phyloP scores from a whole-genome alignment of 345 rosid species.

The Eucalyptus tenuipes region DNA sequence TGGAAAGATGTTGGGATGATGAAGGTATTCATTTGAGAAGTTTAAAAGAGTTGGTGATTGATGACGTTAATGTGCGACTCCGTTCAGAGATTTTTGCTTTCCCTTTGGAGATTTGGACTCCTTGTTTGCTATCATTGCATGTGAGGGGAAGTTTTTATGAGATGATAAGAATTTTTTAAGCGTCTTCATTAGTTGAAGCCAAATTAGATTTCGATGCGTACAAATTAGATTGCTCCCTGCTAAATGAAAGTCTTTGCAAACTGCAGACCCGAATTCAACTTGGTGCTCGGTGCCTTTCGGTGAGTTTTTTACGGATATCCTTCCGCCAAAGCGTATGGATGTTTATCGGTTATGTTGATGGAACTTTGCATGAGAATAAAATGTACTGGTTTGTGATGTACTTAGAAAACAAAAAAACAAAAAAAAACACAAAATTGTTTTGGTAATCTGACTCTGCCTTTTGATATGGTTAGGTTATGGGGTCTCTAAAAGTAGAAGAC shows the following conservation, averaged over 20 bases:
- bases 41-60: not conserved
- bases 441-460: not conserved
- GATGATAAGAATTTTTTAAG: too few relatives aligned
- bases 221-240: not conserved
- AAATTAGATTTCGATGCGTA: not conserved
- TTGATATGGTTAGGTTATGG: not conserved
- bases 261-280: not conserved
- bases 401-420: too few relatives aligned
- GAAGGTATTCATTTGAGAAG: not conserved
- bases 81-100: too few relatives aligned
- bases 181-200: not conserved
- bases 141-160: not conserved
- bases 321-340: not conserved
- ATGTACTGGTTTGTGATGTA: too few relatives aligned
- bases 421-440: too few relatives aligned
- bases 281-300: not conserved
- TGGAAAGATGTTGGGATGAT: not conserved
- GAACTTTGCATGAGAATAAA: not conserved
- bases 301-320: not conserved
- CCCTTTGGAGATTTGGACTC: not conserved
- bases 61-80: not conserved
- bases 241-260: not conserved
- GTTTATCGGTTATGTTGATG: not conserved
- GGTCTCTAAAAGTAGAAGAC: not conserved
- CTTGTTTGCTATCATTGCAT: not conserved